phyloP scores from a whole-genome alignment of 2,329 filamentous ascomycete genomes.

The Geosmithia putterillii region DNA sequence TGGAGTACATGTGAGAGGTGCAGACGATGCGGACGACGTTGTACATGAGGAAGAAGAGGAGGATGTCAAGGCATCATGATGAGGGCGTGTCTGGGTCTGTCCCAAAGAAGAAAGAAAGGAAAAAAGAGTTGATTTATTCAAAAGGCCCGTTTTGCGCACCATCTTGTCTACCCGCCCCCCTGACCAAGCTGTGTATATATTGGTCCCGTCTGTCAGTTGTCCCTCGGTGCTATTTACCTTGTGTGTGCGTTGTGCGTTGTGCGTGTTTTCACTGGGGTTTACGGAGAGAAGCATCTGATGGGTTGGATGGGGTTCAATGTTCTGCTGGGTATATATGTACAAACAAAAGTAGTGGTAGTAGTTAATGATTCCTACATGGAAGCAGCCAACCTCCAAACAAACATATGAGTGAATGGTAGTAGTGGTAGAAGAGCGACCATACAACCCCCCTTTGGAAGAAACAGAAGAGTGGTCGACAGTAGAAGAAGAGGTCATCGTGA shows the following conservation, averaged over 20 bases:
- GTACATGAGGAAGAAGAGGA: conserved; percentile 1
- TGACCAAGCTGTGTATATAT: no score
- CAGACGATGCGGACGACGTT: conserved; percentile 4
- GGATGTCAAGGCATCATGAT: conserved; percentile 8
- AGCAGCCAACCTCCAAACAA: not conserved
- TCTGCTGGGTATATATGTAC: not conserved
- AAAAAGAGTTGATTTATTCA: no score
- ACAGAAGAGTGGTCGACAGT: not conserved
- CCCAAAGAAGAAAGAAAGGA: not conserved
- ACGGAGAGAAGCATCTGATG: not conserved
- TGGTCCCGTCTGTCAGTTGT: no score
- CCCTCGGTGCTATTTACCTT: no score
- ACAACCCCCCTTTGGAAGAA: not conserved
- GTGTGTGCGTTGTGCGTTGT: not conserved
- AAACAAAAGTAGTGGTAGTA: not conserved
- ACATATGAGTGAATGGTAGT: not conserved
- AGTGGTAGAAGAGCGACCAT: no score
- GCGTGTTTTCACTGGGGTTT: not conserved
- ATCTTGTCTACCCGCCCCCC: no score
- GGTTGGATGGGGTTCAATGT: not conserved
- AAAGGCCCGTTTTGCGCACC: no score
- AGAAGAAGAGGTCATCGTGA: conserved; percentile 14
- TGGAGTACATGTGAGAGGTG: conserved; percentile 1
- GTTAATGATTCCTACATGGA: not conserved
- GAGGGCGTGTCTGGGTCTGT: no score